A percentile compares a stretch with the other conserved stretches of the same genome.
Evolutionary conservation across 441 rosid species (phyloP).

Genomic region (Pelargonium citronellum): DNA sequence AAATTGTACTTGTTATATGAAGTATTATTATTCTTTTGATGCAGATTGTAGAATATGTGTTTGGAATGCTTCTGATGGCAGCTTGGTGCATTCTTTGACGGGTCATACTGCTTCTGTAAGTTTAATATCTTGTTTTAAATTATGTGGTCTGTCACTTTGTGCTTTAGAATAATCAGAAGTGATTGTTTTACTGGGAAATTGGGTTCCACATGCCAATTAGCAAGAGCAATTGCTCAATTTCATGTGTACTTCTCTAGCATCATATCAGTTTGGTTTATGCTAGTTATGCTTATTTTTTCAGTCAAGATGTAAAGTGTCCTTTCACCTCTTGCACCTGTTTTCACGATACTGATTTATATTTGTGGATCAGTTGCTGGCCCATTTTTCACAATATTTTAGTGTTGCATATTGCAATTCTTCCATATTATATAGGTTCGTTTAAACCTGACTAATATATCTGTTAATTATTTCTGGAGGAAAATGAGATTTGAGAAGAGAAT

Average conservation of each 20-base stretch:
- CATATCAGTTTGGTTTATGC: not conserved
- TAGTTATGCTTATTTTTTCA: not conserved
- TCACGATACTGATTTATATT: not conserved
- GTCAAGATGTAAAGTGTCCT: not conserved
- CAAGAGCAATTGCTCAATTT: not conserved
- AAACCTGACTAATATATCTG: not conserved
- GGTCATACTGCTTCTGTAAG: slow-evolving; percentile 96
- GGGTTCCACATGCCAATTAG: no score
- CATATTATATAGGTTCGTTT: not conserved
- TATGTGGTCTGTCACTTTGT: not conserved
- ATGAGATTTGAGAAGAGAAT: not conserved
- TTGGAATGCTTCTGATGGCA: slow-evolving; percentile 98
- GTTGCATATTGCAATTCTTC: not conserved
- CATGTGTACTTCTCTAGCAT: not conserved
- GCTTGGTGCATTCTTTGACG: slow-evolving; percentile 87
- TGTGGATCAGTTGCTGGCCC: not conserved
- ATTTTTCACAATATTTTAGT: not conserved
- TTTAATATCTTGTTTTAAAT: slow-evolving; percentile 5
- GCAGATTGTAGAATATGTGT: slow-evolving; percentile 99
- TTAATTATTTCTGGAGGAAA: not conserved
- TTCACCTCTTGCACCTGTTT: not conserved
- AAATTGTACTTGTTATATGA: not conserved
- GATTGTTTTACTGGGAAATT: not conserved
- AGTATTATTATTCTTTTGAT: not conserved
- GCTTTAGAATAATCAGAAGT: slow-evolving; percentile 2